These are phyloP conservation scores for Candida jianshihensis DNA, from an alignment of 805 yeast genomes.

Conservation along the genomic window DNA sequence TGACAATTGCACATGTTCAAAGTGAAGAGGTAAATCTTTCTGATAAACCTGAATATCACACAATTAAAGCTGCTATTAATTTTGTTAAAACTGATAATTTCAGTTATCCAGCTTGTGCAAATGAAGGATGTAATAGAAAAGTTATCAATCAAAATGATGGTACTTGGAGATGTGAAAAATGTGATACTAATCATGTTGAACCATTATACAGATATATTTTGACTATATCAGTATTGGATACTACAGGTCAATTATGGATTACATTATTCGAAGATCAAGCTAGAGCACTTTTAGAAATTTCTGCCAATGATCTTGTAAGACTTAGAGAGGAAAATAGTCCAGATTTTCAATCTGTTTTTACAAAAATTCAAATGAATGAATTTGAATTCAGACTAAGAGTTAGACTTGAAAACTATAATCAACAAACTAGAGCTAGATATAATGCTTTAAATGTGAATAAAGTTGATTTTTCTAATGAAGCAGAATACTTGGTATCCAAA, in stretches of 20 bases:
- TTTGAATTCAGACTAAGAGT: conserved; percentile 74
- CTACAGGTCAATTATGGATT: conserved; percentile 78
- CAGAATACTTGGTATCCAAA: conserved; percentile 43
- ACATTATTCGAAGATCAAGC: conserved; percentile 87
- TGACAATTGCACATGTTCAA: conserved; percentile 58
- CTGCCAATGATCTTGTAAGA: conserved; percentile 50
- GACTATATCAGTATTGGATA: conserved; percentile 71
- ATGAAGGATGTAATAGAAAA: conserved; percentile 76
- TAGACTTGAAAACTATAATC: conserved; percentile 77
- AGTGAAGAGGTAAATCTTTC: conserved; percentile 62
- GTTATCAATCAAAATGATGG: conserved; percentile 68
- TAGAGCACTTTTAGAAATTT: conserved; percentile 51
- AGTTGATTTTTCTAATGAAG: conserved; percentile 53
- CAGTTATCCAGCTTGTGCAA: conserved; percentile 84
- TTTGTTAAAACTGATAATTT: conserved; percentile 69
- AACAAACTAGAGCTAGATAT: conserved; percentile 67
- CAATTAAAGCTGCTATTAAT: conserved; percentile 66
- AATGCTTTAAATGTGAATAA: conserved; percentile 49
- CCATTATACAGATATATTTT: conserved; percentile 80
- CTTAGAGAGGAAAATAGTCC: conserved; percentile 40
- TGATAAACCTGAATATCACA: conserved; percentile 76
- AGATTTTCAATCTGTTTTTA: conserved; percentile 38
- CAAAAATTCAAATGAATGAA: conserved; percentile 55
- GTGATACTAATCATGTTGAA: conserved; percentile 58
- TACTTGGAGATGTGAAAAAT: conserved; percentile 90